Evolutionary conservation across 2,329 filamentous ascomycete species (phyloP), one percentile per base, ranked within the genome.

Genomic region (Teratosphaeria zuluensis): DNA sequence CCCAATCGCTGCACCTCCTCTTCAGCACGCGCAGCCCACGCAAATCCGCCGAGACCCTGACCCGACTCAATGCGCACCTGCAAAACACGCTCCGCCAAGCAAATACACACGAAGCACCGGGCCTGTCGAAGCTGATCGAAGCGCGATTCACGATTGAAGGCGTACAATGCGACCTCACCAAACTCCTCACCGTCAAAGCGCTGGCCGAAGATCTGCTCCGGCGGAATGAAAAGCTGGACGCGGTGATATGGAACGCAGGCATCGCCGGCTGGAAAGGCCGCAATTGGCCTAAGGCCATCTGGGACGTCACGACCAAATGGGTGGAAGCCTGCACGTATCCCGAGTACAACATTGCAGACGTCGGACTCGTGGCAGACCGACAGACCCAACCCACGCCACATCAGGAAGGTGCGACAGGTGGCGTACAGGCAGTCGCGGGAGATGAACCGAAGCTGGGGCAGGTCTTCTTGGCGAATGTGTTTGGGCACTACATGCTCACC

Each of bases 381-480:
- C 80, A 91, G 69, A 75, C 81, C 14, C 69, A 33, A 7, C 54
- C 30, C 46, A 54, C 54, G 24, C 28, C 31, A 24, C 16, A 42
- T 31, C 33, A 53, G 51, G 12, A 38, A 53, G 9, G 31, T 28
- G 52, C 52, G 52, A 55, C 46, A 21, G 35, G 14, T 12, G 32
- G 7, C 4, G 54, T 7, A 46, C 31, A 16, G 24, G 11, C 38
- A 16, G 9, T 28, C 6, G n/a, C 42, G 42, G 32, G 21, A 5
- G 57, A 59, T 53, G 82, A 85, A 59, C 85, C 87, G 0, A 75
- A 78, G 4, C 76, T 99, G 0, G 92, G 90, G 2, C 81, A 90
- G 64, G 84, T 96, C 19, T 99, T 97, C 72, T 88, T 87, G 71
- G 87, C 92, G 55, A 97, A 97, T 70, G 82, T 96, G 32, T 97